phyloP scores from a whole-genome alignment of 768 basidiomycete species.

The Boletus eberwhitei region DNA sequence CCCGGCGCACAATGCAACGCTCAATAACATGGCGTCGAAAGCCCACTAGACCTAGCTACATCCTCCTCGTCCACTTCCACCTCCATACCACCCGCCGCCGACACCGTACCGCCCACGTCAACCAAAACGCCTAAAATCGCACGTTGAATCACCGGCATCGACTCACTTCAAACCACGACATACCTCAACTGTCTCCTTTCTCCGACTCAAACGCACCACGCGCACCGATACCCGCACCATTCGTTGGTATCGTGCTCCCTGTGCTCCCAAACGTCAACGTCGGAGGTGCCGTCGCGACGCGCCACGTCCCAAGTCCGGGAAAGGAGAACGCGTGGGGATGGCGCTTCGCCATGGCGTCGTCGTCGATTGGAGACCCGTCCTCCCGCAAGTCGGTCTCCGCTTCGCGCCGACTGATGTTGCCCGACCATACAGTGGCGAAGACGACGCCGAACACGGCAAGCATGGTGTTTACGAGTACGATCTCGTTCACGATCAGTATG shows the following conservation, averaged over 20 bases:
- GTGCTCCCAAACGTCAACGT: conserved; percentile 6
- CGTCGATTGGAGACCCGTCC: neutral
- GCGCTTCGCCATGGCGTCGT: neutral
- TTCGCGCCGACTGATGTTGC: conserved; percentile 5
- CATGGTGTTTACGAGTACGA: conserved; percentile 30
- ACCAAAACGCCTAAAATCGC: neutral
- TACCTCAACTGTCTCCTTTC: conserved; percentile 1
- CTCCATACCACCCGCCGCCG: neutral
- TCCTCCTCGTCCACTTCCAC: neutral
- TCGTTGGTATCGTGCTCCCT: neutral
- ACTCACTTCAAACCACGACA: neutral
- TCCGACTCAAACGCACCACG: neutral
- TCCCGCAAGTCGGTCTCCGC: neutral
- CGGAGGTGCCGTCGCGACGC: conserved; percentile 6
- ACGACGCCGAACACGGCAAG: conserved; percentile 33
- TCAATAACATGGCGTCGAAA: neutral
- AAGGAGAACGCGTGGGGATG: neutral
- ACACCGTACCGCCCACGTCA: neutral
- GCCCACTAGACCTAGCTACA: neutral
- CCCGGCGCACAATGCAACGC: neutral
- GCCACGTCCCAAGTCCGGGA: conserved; percentile 21
- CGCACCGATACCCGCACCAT: neutral
- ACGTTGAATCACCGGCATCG: neutral
- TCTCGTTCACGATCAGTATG: conserved; percentile 20
- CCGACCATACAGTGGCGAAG: conserved; percentile 33